Evolutionary conservation across 2,329 filamentous ascomycete species (phyloP).

Genomic region (Mycosphaerelloides madeirae): DNA sequence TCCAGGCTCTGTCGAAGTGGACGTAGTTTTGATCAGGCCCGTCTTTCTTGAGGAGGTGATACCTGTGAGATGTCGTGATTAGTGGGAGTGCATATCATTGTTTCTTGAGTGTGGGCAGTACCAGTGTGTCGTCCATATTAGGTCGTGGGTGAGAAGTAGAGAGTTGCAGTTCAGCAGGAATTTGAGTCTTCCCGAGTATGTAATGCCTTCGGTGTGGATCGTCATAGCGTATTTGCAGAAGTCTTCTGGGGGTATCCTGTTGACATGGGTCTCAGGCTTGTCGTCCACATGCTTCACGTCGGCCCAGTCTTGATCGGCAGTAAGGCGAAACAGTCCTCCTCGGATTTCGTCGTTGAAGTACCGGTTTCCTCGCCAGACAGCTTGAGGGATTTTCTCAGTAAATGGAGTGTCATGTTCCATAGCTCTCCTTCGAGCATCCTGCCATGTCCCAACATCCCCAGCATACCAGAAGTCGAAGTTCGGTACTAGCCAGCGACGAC

Average conservation of each 20-base stretch:
- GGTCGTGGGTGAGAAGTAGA: slow-evolving; percentile 24
- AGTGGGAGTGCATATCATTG: no score
- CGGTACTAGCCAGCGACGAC: slow-evolving; percentile 47
- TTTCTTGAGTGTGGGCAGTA: no score
- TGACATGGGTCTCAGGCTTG: neutral
- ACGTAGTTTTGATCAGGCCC: no score
- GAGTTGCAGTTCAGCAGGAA: slow-evolving; percentile 28
- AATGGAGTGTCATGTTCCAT: slow-evolving; percentile 16
- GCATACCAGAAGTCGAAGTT: slow-evolving; percentile 50
- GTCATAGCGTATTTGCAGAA: slow-evolving; percentile 25
- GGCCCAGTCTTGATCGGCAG: slow-evolving; percentile 32
- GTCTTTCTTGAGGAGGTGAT: no score
- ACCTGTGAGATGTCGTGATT: no score
- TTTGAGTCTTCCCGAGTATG: slow-evolving; percentile 28
- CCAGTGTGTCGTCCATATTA: no score
- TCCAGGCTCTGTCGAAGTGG: no score
- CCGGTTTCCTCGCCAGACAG: slow-evolving; percentile 26
- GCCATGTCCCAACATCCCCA: slow-evolving; percentile 9
- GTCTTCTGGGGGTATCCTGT: slow-evolving; percentile 14
- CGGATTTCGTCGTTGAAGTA: slow-evolving; percentile 22
- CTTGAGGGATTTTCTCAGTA: slow-evolving; percentile 21
- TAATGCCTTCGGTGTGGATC: slow-evolving; percentile 27
- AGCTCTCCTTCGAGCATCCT: slow-evolving; percentile 19
- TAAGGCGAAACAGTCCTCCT: slow-evolving; percentile 25
- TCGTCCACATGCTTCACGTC: slow-evolving; percentile 23